These are phyloP conservation scores for Entonaema liquescens DNA, from an alignment of 495 filamentous ascomycete species.

Conservation along the genomic window DNA sequence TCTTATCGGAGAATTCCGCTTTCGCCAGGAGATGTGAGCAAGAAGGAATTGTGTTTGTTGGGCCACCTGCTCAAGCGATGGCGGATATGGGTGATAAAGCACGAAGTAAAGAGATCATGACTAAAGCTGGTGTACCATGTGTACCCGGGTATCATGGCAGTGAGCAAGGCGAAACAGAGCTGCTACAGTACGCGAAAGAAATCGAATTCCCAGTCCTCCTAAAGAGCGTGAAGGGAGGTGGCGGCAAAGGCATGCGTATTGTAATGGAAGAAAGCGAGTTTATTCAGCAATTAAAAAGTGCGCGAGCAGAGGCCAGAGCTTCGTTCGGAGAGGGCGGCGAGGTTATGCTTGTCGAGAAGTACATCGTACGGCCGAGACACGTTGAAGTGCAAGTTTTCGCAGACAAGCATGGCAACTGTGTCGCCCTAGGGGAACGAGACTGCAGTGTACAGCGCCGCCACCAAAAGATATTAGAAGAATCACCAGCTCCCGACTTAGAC, in stretches of 20 bases:
- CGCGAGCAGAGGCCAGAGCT: constrained; percentile 87
- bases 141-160: constrained; percentile 94
- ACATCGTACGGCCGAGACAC: constrained; percentile 91
- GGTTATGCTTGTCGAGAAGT: constrained; percentile 96
- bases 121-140: constrained; percentile 88
- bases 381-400: constrained; percentile 99
- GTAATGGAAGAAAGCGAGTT: constrained; percentile 79
- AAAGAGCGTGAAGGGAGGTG: constrained; percentile 96
- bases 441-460: constrained; percentile 89
- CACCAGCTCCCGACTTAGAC: constrained; percentile 86
- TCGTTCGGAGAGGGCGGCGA: constrained; percentile 89
- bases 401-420: constrained; percentile 84
- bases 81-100: constrained; percentile 98
- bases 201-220: constrained; percentile 93
- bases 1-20: constrained; percentile 91
- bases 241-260: constrained; percentile 99
- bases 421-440: constrained; percentile 85
- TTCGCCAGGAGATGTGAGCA: constrained; percentile 92
- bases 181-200: constrained; percentile 77
- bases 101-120: constrained; percentile 93
- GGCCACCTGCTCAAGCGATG: constrained; percentile 90
- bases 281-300: constrained; percentile 79
- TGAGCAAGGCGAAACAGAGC: constrained; percentile 77
- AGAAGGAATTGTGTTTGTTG: constrained; percentile 93
- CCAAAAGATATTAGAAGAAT: constrained; percentile 98